Percentiles rank a stretch among this genome's conserved stretches.
Conservation (phyloP, 345 rosid genomes). For the Cochlearia excelsa region DNA sequence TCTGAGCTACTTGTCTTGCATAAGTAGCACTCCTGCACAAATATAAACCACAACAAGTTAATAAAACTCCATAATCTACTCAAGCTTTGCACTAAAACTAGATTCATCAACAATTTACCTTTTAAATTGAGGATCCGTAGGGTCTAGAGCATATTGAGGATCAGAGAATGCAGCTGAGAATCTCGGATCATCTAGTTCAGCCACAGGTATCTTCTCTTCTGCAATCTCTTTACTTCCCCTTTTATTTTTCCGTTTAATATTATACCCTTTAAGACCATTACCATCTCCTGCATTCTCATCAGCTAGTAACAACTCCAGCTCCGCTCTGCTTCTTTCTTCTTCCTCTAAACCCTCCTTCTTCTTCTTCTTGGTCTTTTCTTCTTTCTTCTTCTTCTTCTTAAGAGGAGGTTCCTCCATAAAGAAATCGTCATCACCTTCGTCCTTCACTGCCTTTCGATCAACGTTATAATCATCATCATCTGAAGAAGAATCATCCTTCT, state of each 20-base stretch:
- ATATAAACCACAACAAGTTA: background rate
- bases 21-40: slow-evolving; percentile 84
- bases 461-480: slow-evolving; percentile 51
- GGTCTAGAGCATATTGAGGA: slow-evolving; percentile 76
- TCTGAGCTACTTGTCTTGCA: slow-evolving; percentile 60
- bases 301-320: slow-evolving; percentile 78
- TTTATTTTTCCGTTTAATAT: slow-evolving; percentile 65
- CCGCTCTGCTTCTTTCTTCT: slow-evolving; percentile 63
- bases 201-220: slow-evolving; percentile 64
- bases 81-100: slow-evolving; percentile 1
- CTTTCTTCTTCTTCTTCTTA: slow-evolving; percentile 48
- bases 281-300: slow-evolving; percentile 62
- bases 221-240: slow-evolving; percentile 46
- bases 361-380: slow-evolving; percentile 28
- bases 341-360: slow-evolving; percentile 34
- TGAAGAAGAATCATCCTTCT: slow-evolving; percentile 43
- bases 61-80: background rate
- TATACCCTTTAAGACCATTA: slow-evolving; percentile 71
- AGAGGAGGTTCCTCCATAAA: slow-evolving; percentile 58
- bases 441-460: slow-evolving; percentile 33
- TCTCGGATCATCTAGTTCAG: slow-evolving; percentile 59
- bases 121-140: slow-evolving; percentile 93
- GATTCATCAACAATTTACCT: slow-evolving; percentile 45
- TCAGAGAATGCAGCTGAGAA: slow-evolving; percentile 58
- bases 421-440: slow-evolving; percentile 60